Base-by-base conservation (phyloP, 2,329 filamentous ascomycete genomes). In the Pyrenochaeta sp. region DNA sequence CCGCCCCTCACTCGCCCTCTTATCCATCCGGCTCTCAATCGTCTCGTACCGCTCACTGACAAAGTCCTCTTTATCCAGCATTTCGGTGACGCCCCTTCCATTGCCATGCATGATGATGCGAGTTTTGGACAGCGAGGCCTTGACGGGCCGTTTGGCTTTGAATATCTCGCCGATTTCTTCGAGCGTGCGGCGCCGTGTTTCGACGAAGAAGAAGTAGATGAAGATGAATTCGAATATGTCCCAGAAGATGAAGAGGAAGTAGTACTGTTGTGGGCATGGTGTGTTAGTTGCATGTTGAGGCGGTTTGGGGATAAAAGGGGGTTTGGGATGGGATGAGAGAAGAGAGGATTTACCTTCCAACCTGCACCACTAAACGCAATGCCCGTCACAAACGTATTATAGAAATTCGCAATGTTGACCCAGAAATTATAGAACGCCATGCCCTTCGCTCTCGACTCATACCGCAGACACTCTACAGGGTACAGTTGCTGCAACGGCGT, bases 351-450 rank as follows among this genome's bases (percentile, higher is more conserved):
- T 60, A 65, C 57, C 55, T 71, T 72, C 71, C 70, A 73, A 2
- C 68, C 66, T 3, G 66, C 67, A 3, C 60, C 55, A 3, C 64
- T 53, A 49, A 72, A 71, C 3, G 69, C 71, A 43, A 73, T 72
- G 3, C 72, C 73, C 47, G 59, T 74, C 0, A 75, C 75, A 48
- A 76, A 77, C 0, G 73, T 75, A 44, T 77, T 77, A 51, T 75
- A 74, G 43, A 77, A 74, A 14, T 65, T 63, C 4, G 73, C 73
- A 39, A 76, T 61, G 37, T 77, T 77, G 38, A 75, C 73, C 57
- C 71, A 72, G 43, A 77, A 69, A 32, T 76, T 75, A 50, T 76
- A 76, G 51, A 77, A 70, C 6, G 72, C 74, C 69, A 77, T 77
- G 3, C 77, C 76, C 51, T 79, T 79, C 2, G 76, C 76, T 11